These are phyloP conservation scores for Fusarium neocosmosporiellum DNA, from an alignment of 2,329 filamentous ascomycete genomes.

Conservation along the genomic window DNA sequence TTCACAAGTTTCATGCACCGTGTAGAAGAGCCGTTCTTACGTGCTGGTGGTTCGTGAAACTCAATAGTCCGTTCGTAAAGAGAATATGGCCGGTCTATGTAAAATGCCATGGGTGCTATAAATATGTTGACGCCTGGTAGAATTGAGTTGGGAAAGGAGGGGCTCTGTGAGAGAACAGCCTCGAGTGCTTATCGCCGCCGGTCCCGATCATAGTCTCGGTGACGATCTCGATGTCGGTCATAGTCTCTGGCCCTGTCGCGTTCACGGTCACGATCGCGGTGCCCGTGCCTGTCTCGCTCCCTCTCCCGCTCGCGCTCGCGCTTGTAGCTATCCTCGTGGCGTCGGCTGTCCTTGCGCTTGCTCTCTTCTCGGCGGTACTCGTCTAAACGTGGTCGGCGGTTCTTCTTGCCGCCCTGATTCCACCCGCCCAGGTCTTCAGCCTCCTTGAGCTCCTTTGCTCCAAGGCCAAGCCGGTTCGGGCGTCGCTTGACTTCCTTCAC, in stretches of 20 bases:
- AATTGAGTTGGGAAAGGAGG: background rate
- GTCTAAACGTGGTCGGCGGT: conserved; percentile 57
- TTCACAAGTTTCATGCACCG: conserved; percentile 14
- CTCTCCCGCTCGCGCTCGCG: conserved; percentile 53
- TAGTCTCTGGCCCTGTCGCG: conserved; percentile 32
- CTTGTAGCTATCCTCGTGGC: conserved; percentile 60
- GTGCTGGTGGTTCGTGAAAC: background rate
- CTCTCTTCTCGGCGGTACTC: conserved; percentile 61
- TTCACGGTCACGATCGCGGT: conserved; percentile 46
- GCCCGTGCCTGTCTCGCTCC: conserved; percentile 53
- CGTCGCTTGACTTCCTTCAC: conserved; percentile 75
- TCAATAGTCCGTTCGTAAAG: background rate
- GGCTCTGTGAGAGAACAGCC: background rate
- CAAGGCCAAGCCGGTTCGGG: conserved; percentile 86
- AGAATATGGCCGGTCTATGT: conserved; percentile 16
- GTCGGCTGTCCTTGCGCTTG: conserved; percentile 56
- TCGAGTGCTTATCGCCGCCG: conserved; percentile 33
- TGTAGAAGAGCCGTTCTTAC: conserved; percentile 17
- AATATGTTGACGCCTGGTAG: background rate
- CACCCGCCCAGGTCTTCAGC: conserved; percentile 81
- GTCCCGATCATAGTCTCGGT: conserved; percentile 38
- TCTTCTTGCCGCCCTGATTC: conserved; percentile 74
- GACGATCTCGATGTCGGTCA: conserved; percentile 37
- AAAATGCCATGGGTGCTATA: conserved; percentile 1
- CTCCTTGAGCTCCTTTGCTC: conserved; percentile 82